Base-by-base conservation (phyloP, 1,139 yeast genomes). In the Taphrina wiesneri region DNA sequence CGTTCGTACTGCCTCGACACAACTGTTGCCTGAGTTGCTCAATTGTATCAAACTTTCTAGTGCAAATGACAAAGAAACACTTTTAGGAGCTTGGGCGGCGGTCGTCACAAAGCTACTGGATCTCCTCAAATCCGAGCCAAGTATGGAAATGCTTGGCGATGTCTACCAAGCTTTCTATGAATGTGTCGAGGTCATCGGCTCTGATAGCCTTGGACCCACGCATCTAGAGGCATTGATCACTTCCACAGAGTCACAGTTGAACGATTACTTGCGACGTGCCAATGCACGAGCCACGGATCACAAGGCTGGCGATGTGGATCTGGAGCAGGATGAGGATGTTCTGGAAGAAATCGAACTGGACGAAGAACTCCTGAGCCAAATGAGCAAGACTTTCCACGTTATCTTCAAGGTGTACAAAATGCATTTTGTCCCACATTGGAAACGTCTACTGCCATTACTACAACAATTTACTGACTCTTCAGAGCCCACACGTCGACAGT, bases 1-100 rank as follows among this genome's bases (percentile, higher is more conserved):
- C 39, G 98, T 93, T 9, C 85, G 99, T 73, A 90, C 90, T 30
- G 85, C 96, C 25, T 92, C 97, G 61, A 92, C 97, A 3, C 83
- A 87, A 69, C 83, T 93, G 2, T 85, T 92, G 72, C 93, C 97
- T 0, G 85, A 91, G 7, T 79, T 92, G 69, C 79, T 93, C 70
- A 79, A 84, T 67, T 85, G 90, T 70, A 82, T 87, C n/a, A 85
- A 85, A 81, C 86, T 25, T 85, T 90, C 66, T 74, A 81, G 72
- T 73, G 76, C 69, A 72, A 73, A 77, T n/a, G 75, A 74, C 65
- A 74, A 78, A 13, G 77, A 90, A 1, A 79, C 81, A 25, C 88
- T 79, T 3, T 77, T 85, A 63, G 83, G 82, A 51, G 77, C 90
- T 63, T 93, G 97, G 97, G 80, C 84, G 34, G 82, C 85, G 67